phyloP scores from a whole-genome alignment of 2,329 filamentous ascomycete genomes.

The Ophiognomonia clavigignenti-juglandacearum region DNA sequence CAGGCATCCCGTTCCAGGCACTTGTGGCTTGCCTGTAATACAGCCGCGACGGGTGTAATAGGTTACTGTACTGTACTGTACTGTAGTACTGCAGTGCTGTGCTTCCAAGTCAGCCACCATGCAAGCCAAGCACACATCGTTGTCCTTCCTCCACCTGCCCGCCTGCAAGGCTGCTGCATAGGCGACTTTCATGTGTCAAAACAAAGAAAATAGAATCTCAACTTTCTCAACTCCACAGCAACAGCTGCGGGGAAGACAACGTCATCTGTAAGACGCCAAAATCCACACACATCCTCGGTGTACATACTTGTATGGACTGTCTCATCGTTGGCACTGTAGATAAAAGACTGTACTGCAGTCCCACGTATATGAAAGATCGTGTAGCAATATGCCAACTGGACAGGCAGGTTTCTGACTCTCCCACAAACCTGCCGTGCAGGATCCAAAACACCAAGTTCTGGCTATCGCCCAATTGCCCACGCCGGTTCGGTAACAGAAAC shows the following conservation, averaged over 20 bases:
- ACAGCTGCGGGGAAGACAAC: conserved; percentile 16
- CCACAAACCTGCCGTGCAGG: neutral
- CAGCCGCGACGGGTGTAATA: too few species aligned
- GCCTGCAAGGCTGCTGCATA: too few species aligned
- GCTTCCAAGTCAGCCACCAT: neutral
- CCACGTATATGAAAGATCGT: neutral
- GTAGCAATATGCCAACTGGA: neutral
- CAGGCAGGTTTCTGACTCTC: neutral
- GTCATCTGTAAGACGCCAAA: conserved; percentile 9
- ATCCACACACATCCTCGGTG: neutral
- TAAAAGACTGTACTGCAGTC: too few species aligned
- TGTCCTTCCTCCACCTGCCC: neutral
- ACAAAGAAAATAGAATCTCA: neutral
- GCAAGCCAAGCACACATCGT: neutral
- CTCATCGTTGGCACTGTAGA: neutral
- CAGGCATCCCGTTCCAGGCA: neutral
- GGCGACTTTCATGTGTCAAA: conserved; percentile 7
- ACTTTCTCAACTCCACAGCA: neutral
- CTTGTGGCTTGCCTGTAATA: neutral
- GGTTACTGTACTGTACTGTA: neutral
- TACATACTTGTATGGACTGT: neutral
- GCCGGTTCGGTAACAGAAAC: neutral
- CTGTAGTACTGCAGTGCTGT: neutral
- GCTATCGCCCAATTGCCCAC: neutral
- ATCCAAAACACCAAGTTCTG: neutral